Evolutionary conservation across 1,284 basidiomycete genomes (phyloP), one percentile per base, ranked within the genome.

Genomic region (Cutaneotrichosporon cutaneum): DNA sequence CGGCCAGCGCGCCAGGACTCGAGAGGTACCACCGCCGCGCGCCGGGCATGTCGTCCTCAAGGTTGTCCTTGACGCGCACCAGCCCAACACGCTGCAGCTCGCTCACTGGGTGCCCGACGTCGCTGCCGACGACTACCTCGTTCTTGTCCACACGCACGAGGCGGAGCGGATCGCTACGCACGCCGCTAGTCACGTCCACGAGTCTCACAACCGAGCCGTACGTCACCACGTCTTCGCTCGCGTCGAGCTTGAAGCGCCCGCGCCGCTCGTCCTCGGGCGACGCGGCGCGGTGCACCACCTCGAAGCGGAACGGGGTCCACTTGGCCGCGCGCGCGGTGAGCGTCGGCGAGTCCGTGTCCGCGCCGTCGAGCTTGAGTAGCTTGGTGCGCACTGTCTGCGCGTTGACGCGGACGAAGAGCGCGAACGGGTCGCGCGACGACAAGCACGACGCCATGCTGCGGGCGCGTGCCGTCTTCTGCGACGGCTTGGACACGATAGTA

Each of bases 61-160:
- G 58, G 16, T 64, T 63, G 4, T 68, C 62, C 4, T 67, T 67
- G 57, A 91, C 85, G 58, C 91, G 84, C 74, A 94, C 90, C 52
- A 97, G 82, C 0, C 92, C 94, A 62, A 97, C 89, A 80, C 95
- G 93, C 80, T 97, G 94, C 86, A 97, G 90, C 77, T 96, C 94
- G 71, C 91, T 94, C 60, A 97, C 90, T 24, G 93, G 93, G 42
- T 74, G 71, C 1, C 76, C 75, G 4, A 69, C 50, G 76, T 92
- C 89, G 14, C 42, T 54, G 26, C 84, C 81, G 10, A 88, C 87
- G 54, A 91, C 64, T 16, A 81, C 90, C 61, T 88, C 84, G 32
- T 91, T 90, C 75, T 93, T 93, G 75, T 95, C 94, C 16, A 97
- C 91, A 77, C 94, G 94, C 66, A 92, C 90, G 57, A 97, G 89